Evolutionary conservation across 768 basidiomycete genomes (phyloP), one percentile per base, ranked within the genome.

Genomic region (Harrya chromipes): DNA sequence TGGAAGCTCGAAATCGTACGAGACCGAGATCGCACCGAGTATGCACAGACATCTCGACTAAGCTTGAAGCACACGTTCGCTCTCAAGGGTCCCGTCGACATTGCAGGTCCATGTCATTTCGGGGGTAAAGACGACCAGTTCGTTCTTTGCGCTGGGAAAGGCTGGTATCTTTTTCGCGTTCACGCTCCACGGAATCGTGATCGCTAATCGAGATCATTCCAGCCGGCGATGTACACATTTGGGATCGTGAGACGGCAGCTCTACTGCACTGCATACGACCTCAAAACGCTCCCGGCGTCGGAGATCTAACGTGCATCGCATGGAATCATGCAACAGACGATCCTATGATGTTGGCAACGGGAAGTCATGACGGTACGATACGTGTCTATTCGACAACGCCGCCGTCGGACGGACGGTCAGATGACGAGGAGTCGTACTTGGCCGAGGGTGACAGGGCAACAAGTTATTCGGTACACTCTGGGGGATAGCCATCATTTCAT

Each of bases 171-270:
- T 24, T 40, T 27, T 27, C 11, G 16, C 16, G 24, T 20, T 35
- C 19, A 10, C 45, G 11, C 11, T 20, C n/a, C n/a, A 16, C 33
- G 1, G 26, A 16, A 16, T 35, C 17, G 4, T 9, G 35, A 4
- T 48, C 35, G 31, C 48, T 53, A 13, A 48, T 43, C 6, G 17
- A 36, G n/a, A n/a, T 49, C 36, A 38, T 39, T 20, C 31, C 52
- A 90, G 89, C 79, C 52, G 90, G 90, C 4, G 86, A 90, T 58
- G 83, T 92, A 13, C 84, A 88, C 60, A 87, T 91, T 12, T 92
- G 90, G 90, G 90, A 92, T 59, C 80, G 83, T 51, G 87, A 90
- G 68, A 85, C 85, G 11, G 90, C 80, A 6, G 75, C 81, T 8
- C 70, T 89, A 1, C 72, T 92, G 3, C 87, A 89, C 53, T 78